Evolutionary conservation across 116 monocot genomes (phyloP), one percentile per base, ranked within the genome.

Genomic region (Papilionanthe hybrid): DNA sequence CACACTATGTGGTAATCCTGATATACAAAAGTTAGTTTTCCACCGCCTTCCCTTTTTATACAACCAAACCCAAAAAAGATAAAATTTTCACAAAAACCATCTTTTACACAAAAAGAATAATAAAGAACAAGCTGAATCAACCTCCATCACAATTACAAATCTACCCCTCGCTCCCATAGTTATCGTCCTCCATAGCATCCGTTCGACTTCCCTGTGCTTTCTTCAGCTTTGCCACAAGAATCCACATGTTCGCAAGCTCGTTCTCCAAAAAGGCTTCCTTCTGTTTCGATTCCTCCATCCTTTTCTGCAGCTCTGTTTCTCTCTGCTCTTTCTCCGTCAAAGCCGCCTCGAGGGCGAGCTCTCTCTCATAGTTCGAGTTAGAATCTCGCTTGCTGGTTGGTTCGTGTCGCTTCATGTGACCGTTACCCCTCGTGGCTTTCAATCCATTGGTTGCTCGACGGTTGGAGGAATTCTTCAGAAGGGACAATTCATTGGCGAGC

Each of bases 221-320:
- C 85, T 88, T 97, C 68, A 96, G 82, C 86, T 97, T 97, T 20
- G 94, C 86, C 69, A 97, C 88, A 48, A 89, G 84, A 48, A 91
- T 78, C 96, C 94, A 94, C 96, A 97, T 94, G 69, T 91, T 94
- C 9, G 94, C 90, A 57, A 97, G 83, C 75, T 97, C 96, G 81
- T 86, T 92, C 77, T 97, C 96, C 42, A 97, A 75, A 65, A 84
- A 88, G 0, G 92, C 86, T 84, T 97, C 96, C 65, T 83, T 94
- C 32, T 89, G 85, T 50, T 92, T 91, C 3, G 92, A 89, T 72
- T 92, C 90, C 79, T 97, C 96, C 0, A 97, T 66, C 81, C 79
- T 92, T 78, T 84, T 92, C 77, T 89, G 85, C 17, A 94, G 88
- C 22, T 92, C 92, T 3, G 76, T 69, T 82, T 97, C 94, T 83